phyloP scores from a whole-genome alignment of 352 stramenopile genomes.

The Phytopythium vexans region DNA sequence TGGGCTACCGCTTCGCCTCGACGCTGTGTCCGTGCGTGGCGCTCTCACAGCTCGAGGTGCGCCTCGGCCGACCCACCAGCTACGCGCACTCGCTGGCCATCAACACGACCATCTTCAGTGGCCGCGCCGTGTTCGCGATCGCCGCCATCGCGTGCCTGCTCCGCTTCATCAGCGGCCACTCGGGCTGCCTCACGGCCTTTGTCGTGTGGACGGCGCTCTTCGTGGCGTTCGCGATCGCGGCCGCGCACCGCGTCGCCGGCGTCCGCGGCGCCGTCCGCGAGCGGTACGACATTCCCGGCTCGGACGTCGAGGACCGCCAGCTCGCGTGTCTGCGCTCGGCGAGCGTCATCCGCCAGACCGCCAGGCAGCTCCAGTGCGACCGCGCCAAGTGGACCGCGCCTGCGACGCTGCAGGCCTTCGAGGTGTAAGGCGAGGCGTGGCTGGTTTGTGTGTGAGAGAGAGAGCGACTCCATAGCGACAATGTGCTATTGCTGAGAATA shows the following conservation, averaged over 20 bases:
- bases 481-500: too few species aligned
- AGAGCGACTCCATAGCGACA: too few species aligned
- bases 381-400: conserved; percentile 26
- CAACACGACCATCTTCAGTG: conserved; percentile 15
- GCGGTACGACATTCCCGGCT: conserved; percentile 30
- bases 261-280: conserved; percentile 27
- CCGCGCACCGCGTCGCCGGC: conserved; percentile 21
- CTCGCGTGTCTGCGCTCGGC: conserved; percentile 17
- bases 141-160: conserved; percentile 16
- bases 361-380: conserved; percentile 36
- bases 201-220: conserved; percentile 15
- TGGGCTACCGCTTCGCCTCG: conserved; percentile 29
- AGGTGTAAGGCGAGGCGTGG: conserved; percentile 17
- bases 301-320: conserved; percentile 21
- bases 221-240: conserved; percentile 10
- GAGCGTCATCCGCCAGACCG: conserved; percentile 36
- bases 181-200: conserved; percentile 13
- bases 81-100: conserved; percentile 13
- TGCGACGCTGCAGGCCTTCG: conserved; percentile 32
- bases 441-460: too few species aligned
- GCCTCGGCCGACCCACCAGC: conserved; percentile 22
- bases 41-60: conserved; percentile 28
- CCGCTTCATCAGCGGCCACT: conserved; percentile 1
- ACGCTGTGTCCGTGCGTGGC: conserved; percentile 32
- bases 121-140: conserved; percentile 19